phyloP scores from a whole-genome alignment of 306 rosid species.

The Cucumis hystrix region DNA sequence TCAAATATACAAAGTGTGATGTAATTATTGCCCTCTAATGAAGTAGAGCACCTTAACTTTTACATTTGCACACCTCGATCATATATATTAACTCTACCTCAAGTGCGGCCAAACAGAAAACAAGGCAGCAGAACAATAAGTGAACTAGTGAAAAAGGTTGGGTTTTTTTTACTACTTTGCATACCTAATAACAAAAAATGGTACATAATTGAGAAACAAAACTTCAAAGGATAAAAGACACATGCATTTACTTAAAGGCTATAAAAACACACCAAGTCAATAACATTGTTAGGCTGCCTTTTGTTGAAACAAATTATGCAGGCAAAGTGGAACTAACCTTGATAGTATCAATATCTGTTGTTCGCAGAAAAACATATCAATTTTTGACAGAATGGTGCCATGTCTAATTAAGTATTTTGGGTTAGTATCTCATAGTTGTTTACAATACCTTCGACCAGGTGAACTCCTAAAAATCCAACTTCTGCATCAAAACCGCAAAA shows the following conservation, averaged over 20 bases:
- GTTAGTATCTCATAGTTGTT: background rate
- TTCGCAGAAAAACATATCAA: background rate
- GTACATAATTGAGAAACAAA: background rate
- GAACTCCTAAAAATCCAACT: background rate
- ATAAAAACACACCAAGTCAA: background rate
- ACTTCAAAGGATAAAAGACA: background rate
- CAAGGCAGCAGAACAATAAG: background rate
- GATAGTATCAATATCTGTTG: background rate
- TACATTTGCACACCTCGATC: background rate
- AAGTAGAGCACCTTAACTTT: background rate
- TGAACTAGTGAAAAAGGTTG: background rate
- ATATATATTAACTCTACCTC: background rate
- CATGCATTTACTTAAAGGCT: background rate
- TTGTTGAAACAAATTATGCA: background rate
- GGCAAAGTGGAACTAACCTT: background rate
- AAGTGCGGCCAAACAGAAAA: background rate
- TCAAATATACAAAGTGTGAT: background rate
- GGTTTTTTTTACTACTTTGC: background rate
- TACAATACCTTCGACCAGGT: background rate
- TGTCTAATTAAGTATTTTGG: background rate
- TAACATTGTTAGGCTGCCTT: background rate
- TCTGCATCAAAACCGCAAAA: background rate
- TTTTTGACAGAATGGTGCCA: background rate
- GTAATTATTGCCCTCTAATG: background rate
- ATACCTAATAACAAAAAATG: background rate